phyloP scores from a whole-genome alignment of 495 filamentous ascomycete species.

The Durotheca rogersii region DNA sequence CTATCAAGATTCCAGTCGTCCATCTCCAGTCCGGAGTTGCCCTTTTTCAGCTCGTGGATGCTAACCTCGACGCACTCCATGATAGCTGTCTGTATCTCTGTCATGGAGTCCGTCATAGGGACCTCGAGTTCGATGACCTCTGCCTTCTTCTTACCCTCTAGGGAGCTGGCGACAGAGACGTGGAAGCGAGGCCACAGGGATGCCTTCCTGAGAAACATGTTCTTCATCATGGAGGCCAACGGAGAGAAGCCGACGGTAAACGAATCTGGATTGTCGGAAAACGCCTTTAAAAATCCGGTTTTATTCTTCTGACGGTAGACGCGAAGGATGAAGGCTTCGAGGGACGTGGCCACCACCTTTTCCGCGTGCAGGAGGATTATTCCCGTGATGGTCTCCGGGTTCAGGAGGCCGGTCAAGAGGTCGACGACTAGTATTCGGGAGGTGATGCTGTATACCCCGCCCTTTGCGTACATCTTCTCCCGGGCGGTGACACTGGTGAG shows the following conservation, averaged over 20 bases:
- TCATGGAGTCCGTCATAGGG: conserved; percentile 95
- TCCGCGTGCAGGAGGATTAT: conserved; percentile 89
- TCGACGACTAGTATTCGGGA: conserved; percentile 94
- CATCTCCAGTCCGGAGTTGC: conserved; percentile 87
- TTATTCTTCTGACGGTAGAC: conserved; percentile 94
- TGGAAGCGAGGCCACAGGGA: conserved; percentile 97
- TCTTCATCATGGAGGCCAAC: conserved; percentile 85
- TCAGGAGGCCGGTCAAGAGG: conserved; percentile 77
- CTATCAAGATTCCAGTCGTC: conserved; percentile 97
- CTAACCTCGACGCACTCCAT: conserved; percentile 96
- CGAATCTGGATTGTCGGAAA: conserved; percentile 91
- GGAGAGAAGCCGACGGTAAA: conserved; percentile 90
- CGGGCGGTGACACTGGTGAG: conserved; percentile 80
- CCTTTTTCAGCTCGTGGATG: conserved; percentile 86
- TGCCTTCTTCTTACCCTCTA: conserved; percentile 91
- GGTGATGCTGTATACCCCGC: conserved; percentile 94
- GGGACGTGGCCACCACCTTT: conserved; percentile 78
- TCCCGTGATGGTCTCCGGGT: conserved; percentile 84
- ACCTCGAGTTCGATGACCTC: conserved; percentile 97
- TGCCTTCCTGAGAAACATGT: conserved; percentile 84
- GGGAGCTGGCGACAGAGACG: conserved; percentile 77
- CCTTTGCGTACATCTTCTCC: conserved; percentile 84
- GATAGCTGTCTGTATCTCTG: conserved; percentile 87
- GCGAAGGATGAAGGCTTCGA: conserved; percentile 92
- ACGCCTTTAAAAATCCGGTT: conserved; percentile 89